Evolutionary conservation across 768 basidiomycete genomes (phyloP).

Genomic region (Mycena leptocephala): DNA sequence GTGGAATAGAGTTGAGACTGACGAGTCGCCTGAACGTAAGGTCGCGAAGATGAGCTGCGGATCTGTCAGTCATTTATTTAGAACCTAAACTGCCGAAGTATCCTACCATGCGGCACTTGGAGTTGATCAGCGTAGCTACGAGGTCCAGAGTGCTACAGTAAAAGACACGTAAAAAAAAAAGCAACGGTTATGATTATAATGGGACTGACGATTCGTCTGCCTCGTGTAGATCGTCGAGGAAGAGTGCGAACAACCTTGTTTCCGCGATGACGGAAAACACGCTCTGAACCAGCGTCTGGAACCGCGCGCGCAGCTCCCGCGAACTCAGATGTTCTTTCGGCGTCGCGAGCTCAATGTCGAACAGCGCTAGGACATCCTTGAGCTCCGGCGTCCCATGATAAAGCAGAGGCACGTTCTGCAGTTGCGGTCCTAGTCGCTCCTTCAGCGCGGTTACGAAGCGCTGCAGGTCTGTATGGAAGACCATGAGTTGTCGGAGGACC

Average conservation of each 20-base stretch:
- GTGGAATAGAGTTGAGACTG: conserved; percentile 38
- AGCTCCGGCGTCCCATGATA: conserved; percentile 83
- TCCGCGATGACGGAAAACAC: conserved; percentile 81
- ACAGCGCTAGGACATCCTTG: conserved; percentile 71
- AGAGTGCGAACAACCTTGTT: conserved; percentile 79
- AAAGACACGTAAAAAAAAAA: conserved; percentile 4
- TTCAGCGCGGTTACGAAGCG: conserved; percentile 75
- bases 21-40: conserved; percentile 71
- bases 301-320: conserved; percentile 76
- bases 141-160: conserved; percentile 74
- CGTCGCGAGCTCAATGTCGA: conserved; percentile 66
- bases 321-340: conserved; percentile 73
- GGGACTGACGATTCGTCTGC: conserved; percentile 75
- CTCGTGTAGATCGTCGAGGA: conserved; percentile 83
- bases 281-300: conserved; percentile 79
- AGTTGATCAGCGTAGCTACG: conserved; percentile 75
- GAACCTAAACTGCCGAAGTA: not conserved
- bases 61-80: conserved; percentile 17
- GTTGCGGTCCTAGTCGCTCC: conserved; percentile 77
- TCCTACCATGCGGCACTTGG: conserved; percentile 75
- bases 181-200: not conserved
- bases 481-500: conserved; percentile 82
- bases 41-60: conserved; percentile 77
- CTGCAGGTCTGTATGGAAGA: conserved; percentile 79
- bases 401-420: conserved; percentile 78